Evolutionary conservation across 331 rosid species (phyloP).

Genomic region (Saraca asoca): DNA sequence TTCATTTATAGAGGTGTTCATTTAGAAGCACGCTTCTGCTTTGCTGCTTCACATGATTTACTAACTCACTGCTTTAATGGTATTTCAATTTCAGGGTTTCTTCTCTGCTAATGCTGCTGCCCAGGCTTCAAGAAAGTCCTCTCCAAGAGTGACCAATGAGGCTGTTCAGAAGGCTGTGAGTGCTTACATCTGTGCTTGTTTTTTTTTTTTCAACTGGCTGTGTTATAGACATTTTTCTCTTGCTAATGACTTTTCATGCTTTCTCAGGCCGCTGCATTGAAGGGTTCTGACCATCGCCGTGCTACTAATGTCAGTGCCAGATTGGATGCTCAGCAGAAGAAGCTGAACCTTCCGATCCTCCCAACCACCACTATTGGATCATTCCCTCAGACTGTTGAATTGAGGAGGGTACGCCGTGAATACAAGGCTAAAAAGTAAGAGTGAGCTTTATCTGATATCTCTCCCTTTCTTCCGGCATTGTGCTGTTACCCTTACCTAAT

Average conservation of each 20-base stretch:
- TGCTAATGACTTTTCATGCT: constrained; percentile 29
- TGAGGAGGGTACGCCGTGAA: constrained; percentile 96
- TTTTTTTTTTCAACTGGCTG: constrained; percentile 14
- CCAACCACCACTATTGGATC: constrained; percentile 99
- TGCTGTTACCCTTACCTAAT: constrained; percentile 4
- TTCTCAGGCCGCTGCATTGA: constrained; percentile 87
- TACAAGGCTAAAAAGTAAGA: constrained; percentile 89
- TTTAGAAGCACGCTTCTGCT: background rate
- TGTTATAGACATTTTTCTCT: background rate
- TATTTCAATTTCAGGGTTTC: constrained; percentile 59
- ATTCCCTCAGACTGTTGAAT: constrained; percentile 92
- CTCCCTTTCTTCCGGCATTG: constrained; percentile 5
- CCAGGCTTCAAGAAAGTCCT: constrained; percentile 77
- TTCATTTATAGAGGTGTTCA: background rate
- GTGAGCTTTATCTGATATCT: constrained; percentile 19
- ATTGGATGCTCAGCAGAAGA: constrained; percentile 94
- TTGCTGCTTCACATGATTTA: background rate
- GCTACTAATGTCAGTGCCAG: constrained; percentile 85
- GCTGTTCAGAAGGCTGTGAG: constrained; percentile 96
- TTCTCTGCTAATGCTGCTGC: constrained; percentile 76
- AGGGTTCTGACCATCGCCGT: constrained; percentile 94
- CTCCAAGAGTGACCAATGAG: constrained; percentile 92
- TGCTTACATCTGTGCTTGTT: constrained; percentile 24
- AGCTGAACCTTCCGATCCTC: constrained; percentile 94
- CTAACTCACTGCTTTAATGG: constrained; percentile 19